Conservation (phyloP, 345 rosid genomes). For the Cardamine resedifolia region DNA sequence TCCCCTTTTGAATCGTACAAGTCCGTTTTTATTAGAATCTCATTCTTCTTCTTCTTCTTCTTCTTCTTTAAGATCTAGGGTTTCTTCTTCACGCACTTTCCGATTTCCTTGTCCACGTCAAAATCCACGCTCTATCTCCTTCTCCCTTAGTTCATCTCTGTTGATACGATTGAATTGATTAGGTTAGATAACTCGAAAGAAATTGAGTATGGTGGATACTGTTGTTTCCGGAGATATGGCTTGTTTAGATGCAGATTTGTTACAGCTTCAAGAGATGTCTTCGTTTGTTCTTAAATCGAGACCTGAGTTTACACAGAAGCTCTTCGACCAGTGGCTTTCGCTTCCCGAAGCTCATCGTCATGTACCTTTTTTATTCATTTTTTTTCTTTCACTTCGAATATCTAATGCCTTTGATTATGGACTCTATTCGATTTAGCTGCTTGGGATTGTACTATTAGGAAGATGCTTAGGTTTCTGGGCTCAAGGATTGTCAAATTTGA, state of each 20-base stretch:
- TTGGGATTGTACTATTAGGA: not conserved
- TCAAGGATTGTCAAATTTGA: not conserved
- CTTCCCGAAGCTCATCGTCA: slow-evolving; percentile 81
- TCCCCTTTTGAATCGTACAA: not conserved
- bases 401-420: not conserved
- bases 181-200: slow-evolving; percentile 28
- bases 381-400: not conserved
- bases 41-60: not conserved
- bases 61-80: slow-evolving; percentile 48
- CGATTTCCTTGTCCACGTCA: not conserved
- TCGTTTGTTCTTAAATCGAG: slow-evolving; percentile 69
- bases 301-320: slow-evolving; percentile 68
- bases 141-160: not conserved
- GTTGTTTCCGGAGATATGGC: slow-evolving; percentile 53
- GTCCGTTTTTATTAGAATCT: not conserved
- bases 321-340: slow-evolving; percentile 94
- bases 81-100: slow-evolving; percentile 23
- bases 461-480: not conserved
- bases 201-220: slow-evolving; percentile 44
- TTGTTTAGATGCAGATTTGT: slow-evolving; percentile 70
- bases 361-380: slow-evolving; percentile 43
- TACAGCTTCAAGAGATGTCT: slow-evolving; percentile 83
- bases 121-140: not conserved
- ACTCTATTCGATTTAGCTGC: not conserved
- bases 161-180: slow-evolving; percentile 20